phyloP scores from a whole-genome alignment of 179 eudicot species.

The Vitellaria paradoxa region DNA sequence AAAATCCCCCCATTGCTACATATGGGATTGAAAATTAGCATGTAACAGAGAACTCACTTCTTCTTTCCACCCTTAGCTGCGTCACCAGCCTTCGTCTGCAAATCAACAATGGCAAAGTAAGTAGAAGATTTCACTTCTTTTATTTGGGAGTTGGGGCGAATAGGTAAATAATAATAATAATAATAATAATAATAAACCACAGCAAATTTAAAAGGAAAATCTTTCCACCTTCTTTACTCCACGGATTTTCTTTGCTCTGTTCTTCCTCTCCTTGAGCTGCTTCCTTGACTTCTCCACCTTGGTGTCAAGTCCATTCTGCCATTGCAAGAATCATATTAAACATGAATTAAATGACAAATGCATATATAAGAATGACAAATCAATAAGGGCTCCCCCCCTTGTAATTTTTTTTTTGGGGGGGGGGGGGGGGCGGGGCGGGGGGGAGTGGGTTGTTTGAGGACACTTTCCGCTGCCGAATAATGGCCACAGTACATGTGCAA shows the following conservation, averaged over 20 bases:
- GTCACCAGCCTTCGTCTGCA: conserved; percentile 57
- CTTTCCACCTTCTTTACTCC: conserved; percentile 67
- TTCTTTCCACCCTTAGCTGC: conserved; percentile 41
- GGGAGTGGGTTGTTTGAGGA: too few species aligned
- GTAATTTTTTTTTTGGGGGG: too few species aligned
- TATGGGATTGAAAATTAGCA: background rate
- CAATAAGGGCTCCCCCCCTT: background rate
- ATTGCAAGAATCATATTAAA: background rate
- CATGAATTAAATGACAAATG: background rate
- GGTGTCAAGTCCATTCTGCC: conserved; percentile 69
- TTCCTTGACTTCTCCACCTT: conserved; percentile 78
- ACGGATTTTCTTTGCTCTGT: conserved; percentile 73
- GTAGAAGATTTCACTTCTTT: background rate
- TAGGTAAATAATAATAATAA: background rate
- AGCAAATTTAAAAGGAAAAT: background rate
- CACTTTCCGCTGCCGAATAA: too few species aligned
- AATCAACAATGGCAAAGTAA: background rate
- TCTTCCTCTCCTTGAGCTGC: conserved; percentile 74
- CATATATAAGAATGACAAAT: background rate
- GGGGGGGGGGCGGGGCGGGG: too few species aligned
- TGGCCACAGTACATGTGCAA: too few species aligned
- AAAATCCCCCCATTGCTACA: background rate
- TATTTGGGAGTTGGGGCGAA: background rate
- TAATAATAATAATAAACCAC: background rate
- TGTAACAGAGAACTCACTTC: background rate